A percentile compares a stretch with the other conserved stretches of the same genome.
Evolutionary conservation across 2,329 filamentous ascomycete species (phyloP).

Genomic region (Dothidotthia symphoricarpi): DNA sequence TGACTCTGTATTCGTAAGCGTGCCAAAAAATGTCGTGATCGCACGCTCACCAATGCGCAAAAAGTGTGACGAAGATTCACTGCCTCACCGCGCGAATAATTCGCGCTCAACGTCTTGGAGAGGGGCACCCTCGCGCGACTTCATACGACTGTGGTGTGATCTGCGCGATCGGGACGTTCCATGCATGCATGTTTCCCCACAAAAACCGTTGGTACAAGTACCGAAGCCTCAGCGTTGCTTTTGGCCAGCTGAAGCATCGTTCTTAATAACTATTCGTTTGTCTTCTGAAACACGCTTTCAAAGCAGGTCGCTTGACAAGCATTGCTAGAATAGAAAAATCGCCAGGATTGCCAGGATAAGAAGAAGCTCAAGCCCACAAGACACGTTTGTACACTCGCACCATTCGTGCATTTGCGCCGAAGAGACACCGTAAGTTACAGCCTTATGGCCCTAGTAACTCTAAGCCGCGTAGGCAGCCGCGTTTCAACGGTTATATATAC

Average conservation of each 20-base stretch:
- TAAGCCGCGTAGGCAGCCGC: slow-evolving; percentile 1
- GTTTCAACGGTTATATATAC: background rate
- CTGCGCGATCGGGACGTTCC: background rate
- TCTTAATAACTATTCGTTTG: too few relatives aligned
- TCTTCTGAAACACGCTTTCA: too few relatives aligned
- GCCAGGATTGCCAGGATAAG: too few relatives aligned
- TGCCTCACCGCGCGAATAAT: too few relatives aligned
- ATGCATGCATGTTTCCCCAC: too few relatives aligned
- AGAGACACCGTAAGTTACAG: slow-evolving; percentile 1
- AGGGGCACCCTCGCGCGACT: background rate
- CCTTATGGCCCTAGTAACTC: background rate
- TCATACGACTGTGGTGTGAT: slow-evolving; percentile 29
- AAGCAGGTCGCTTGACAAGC: too few relatives aligned
- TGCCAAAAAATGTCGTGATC: slow-evolving; percentile 20
- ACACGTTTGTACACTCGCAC: slow-evolving; percentile 2
- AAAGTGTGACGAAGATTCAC: background rate
- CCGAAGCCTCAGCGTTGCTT: too few relatives aligned
- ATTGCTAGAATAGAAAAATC: too few relatives aligned
- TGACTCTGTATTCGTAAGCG: slow-evolving; percentile 7
- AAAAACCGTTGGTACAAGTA: too few relatives aligned
- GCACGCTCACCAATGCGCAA: slow-evolving; percentile 13
- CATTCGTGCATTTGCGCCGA: slow-evolving; percentile 5
- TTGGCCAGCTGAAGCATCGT: too few relatives aligned
- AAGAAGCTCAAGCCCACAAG: slow-evolving; percentile 1
- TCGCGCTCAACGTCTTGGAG: background rate